Conservation (phyloP, 2,329 filamentous ascomycete species). For the Biscogniauxia sp. region DNA sequence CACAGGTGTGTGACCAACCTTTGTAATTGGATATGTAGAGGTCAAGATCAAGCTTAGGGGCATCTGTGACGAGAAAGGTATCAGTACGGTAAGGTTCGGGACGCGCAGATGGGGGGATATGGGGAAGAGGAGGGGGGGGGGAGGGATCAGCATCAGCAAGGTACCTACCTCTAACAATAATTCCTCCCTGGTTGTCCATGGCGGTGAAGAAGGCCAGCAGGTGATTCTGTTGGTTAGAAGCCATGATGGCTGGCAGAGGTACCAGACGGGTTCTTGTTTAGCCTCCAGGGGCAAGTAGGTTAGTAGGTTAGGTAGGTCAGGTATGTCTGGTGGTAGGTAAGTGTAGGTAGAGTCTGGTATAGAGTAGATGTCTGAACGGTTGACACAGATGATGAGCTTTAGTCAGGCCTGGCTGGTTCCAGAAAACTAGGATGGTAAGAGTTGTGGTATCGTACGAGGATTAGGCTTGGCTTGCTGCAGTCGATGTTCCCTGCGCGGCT, state of each 20-base stretch:
- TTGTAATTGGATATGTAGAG: constrained; percentile 87
- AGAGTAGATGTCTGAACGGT: too few species aligned
- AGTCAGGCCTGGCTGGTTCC: not conserved
- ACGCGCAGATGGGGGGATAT: constrained; percentile 10
- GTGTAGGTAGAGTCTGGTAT: not conserved
- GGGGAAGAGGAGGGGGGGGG: constrained; percentile 9
- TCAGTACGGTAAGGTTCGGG: not conserved
- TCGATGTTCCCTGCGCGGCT: not conserved
- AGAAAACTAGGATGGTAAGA: not conserved
- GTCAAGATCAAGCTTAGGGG: constrained; percentile 87
- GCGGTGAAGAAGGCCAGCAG: constrained; percentile 44
- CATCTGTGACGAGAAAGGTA: constrained; percentile 46
- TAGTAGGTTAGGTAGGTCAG: too few species aligned
- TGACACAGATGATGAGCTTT: too few species aligned
- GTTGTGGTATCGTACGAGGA: not conserved
- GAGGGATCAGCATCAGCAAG: constrained; percentile 3
- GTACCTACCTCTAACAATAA: constrained; percentile 47
- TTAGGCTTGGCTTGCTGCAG: not conserved
- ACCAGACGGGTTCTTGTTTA: not conserved
- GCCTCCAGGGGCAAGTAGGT: not conserved
- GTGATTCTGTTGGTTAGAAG: constrained; percentile 34
- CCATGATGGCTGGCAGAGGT: constrained; percentile 24
- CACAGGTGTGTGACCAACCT: constrained; percentile 51
- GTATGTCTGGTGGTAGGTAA: not conserved
- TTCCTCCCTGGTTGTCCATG: constrained; percentile 44